These are phyloP conservation scores for Lactifluus piperatus DNA, from an alignment of 768 basidiomycete species.

Conservation along the genomic window DNA sequence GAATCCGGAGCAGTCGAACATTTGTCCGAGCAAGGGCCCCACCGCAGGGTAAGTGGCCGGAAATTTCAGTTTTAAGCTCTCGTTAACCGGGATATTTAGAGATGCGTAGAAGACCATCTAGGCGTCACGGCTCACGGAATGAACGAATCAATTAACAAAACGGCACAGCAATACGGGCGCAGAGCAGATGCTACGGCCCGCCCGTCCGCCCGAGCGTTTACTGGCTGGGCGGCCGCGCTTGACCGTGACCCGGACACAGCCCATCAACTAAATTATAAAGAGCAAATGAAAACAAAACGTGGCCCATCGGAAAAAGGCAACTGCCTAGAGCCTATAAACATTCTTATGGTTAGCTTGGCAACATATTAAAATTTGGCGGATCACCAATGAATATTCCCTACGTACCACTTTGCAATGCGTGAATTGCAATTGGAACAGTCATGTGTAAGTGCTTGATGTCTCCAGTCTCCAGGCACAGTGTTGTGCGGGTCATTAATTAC, in stretches of 20 bases:
- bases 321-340: background rate
- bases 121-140: no score
- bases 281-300: no score
- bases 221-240: no score
- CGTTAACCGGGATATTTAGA: no score
- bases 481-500: background rate
- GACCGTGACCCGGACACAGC: no score
- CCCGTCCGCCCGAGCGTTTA: no score
- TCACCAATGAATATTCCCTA: background rate
- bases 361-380: slow-evolving; percentile 1
- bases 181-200: background rate
- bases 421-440: background rate
- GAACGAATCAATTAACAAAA: no score
- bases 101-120: no score
- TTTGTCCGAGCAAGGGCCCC: background rate
- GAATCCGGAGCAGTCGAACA: no score
- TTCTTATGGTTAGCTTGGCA: background rate
- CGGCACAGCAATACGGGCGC: no score
- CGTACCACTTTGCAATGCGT: background rate
- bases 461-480: slow-evolving; percentile 7
- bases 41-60: background rate
- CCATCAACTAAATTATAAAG: no score
- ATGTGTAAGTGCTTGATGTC: background rate
- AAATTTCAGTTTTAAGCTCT: no score
- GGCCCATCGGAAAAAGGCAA: background rate